Percentiles rank a stretch among this genome's conserved stretches.
Evolutionary conservation across 2,329 filamentous ascomycete genomes (phyloP).

Genomic region (Trichoderma harzianum): DNA sequence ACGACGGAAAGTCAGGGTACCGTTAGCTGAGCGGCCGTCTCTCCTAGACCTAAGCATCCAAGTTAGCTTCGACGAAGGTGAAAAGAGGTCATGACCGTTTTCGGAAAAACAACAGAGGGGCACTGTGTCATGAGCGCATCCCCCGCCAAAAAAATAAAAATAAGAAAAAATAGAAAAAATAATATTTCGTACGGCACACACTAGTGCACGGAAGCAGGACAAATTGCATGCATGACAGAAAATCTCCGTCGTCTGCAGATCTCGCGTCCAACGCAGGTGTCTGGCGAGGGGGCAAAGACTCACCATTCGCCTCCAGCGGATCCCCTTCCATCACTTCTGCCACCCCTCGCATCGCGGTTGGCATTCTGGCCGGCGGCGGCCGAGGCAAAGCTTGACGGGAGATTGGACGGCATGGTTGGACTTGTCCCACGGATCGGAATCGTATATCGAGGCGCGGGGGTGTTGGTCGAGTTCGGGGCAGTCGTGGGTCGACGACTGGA

Average conservation of each 20-base stretch:
- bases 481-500: slow-evolving; percentile 8
- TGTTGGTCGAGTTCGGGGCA: slow-evolving; percentile 12
- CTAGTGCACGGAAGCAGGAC: slow-evolving; percentile 2
- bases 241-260: slow-evolving; percentile 5
- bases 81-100: not conserved
- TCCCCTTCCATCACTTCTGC: slow-evolving; percentile 55
- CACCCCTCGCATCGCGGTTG: slow-evolving; percentile 57
- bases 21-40: slow-evolving; percentile 57
- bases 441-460: slow-evolving; percentile 14
- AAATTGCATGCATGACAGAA: slow-evolving; percentile 23
- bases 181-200: not conserved
- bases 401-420: slow-evolving; percentile 63
- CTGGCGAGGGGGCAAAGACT: slow-evolving; percentile 35
- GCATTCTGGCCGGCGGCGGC: slow-evolving; percentile 73
- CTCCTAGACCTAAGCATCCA: slow-evolving; percentile 50
- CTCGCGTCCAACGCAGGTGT: not conserved
- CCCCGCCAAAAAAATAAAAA: slow-evolving; percentile 3
- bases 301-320: slow-evolving; percentile 69
- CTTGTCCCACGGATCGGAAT: slow-evolving; percentile 19
- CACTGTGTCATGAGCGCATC: not conserved
- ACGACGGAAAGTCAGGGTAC: slow-evolving; percentile 62
- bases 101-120: slow-evolving; percentile 2
- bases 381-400: slow-evolving; percentile 80
- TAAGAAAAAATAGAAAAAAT: not conserved
- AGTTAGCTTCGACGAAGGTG: slow-evolving; percentile 17